Percentiles rank a stretch among this genome's conserved stretches.
Evolutionary conservation across 2,329 filamentous ascomycete species (phyloP).

Genomic region (Diplocarpon rosae): DNA sequence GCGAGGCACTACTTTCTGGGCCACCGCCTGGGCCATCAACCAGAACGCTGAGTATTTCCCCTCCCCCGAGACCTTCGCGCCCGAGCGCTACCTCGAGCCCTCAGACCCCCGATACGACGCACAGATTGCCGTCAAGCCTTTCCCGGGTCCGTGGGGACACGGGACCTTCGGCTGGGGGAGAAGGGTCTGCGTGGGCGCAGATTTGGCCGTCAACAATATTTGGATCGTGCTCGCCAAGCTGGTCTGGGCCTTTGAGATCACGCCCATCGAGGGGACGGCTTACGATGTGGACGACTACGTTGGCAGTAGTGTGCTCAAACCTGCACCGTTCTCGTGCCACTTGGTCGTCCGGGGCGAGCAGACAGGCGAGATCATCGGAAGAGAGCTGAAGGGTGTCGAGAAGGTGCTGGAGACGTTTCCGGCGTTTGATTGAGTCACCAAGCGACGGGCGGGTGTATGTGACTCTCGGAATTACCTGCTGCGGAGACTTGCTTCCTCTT

Average conservation of each 20-base stretch:
- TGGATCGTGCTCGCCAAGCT: constrained; percentile 4
- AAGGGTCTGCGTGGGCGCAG: constrained; percentile 1
- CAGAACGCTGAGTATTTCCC: constrained; percentile 29
- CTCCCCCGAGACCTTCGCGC: constrained; percentile 33
- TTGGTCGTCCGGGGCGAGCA: background rate
- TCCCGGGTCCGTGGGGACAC: background rate
- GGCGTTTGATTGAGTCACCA: too few relatives aligned
- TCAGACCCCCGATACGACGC: background rate
- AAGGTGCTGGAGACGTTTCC: background rate
- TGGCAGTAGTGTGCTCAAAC: background rate
- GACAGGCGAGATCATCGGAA: background rate
- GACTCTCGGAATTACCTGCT: too few relatives aligned
- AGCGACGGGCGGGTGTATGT: too few relatives aligned
- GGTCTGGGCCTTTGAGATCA: constrained; percentile 2
- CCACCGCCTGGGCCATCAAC: constrained; percentile 30
- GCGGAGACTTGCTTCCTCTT: too few relatives aligned
- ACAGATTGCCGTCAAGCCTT: background rate
- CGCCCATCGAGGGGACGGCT: background rate
- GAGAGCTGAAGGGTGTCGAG: constrained; percentile 1
- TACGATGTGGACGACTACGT: background rate
- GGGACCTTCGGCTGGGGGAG: constrained; percentile 1
- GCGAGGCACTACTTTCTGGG: constrained; percentile 29
- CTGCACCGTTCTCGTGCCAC: background rate
- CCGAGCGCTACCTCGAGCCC: constrained; percentile 26
- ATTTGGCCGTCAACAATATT: constrained; percentile 1